Evolutionary conservation across 1,139 yeast genomes (phyloP).

Genomic region (Komagataea norvegica): DNA sequence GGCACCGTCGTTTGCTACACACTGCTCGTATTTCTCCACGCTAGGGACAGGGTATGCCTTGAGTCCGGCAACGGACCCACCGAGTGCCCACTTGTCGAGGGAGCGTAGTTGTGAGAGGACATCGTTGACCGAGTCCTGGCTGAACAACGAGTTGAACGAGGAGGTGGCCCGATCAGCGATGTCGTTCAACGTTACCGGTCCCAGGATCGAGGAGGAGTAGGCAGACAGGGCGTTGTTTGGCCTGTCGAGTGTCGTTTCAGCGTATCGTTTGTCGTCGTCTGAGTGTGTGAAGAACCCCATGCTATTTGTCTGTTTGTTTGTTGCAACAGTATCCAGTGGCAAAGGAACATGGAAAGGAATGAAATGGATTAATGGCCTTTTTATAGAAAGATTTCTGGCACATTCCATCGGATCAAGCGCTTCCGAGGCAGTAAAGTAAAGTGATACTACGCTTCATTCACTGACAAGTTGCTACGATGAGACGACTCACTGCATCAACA

Average conservation of each 20-base stretch:
- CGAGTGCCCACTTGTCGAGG: conserved; percentile 15
- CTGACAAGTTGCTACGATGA: too few relatives aligned
- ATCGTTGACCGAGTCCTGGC: conserved; percentile 3
- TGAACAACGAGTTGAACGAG: conserved; percentile 4
- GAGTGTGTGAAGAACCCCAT: conserved; percentile 11
- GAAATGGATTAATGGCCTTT: too few relatives aligned
- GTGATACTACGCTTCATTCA: too few relatives aligned
- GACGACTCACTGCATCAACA: too few relatives aligned
- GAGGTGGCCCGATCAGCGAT: conserved; percentile 3
- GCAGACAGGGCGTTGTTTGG: not conserved
- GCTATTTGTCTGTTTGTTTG: not conserved
- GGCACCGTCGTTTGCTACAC: conserved; percentile 59
- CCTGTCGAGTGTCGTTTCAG: conserved; percentile 2
- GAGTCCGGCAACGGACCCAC: conserved; percentile 35
- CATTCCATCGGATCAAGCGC: too few relatives aligned
- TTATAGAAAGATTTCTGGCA: too few relatives aligned
- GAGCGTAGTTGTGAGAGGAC: conserved; percentile 6
- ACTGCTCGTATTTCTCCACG: conserved; percentile 52
- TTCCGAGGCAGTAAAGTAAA: too few relatives aligned
- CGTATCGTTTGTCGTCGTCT: conserved; percentile 5
- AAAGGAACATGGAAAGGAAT: too few relatives aligned
- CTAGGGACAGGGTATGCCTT: conserved; percentile 63
- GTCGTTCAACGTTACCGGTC: conserved; percentile 3
- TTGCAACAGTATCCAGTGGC: too few relatives aligned
- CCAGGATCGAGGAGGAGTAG: conserved; percentile 1